phyloP scores from a whole-genome alignment of 2,329 filamentous ascomycete species.

The Pseudocercospora macadamiae region DNA sequence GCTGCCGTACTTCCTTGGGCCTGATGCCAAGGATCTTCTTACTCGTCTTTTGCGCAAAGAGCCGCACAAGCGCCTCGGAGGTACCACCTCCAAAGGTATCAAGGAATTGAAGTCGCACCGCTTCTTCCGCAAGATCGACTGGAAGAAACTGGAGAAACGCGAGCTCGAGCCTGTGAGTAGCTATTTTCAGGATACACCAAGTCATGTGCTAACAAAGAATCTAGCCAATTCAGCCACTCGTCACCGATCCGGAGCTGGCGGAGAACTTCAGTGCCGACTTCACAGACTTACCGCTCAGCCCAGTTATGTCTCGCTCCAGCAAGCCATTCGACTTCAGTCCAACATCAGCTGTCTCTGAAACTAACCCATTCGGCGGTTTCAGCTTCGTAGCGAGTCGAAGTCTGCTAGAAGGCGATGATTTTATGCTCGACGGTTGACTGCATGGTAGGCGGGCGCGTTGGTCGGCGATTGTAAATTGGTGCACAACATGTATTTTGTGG shows the following conservation, averaged over 20 bases:
- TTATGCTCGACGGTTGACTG: conserved; percentile 40
- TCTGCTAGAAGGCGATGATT: conserved; percentile 46
- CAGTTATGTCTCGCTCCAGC: conserved; percentile 53
- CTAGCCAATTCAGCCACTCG: conserved; percentile 81
- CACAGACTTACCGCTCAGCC: conserved; percentile 80
- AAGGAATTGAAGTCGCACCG: conserved; percentile 84
- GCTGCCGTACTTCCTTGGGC: conserved; percentile 85
- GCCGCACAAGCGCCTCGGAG: conserved; percentile 83
- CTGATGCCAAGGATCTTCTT: conserved; percentile 92
- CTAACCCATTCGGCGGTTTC: conserved; percentile 57
- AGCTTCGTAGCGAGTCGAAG: conserved; percentile 58
- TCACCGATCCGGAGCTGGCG: conserved; percentile 92
- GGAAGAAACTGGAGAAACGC: conserved; percentile 79
- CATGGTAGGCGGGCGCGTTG: conserved; percentile 17
- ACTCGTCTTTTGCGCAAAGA: conserved; percentile 90
- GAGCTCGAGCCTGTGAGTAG: conserved; percentile 68
- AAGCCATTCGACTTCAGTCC: conserved; percentile 27
- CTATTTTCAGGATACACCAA: background rate
- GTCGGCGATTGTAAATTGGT: background rate
- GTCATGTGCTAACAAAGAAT: conserved; percentile 12
- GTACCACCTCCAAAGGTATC: conserved; percentile 86
- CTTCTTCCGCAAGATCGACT: conserved; percentile 97
- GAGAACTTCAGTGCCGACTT: conserved; percentile 98
- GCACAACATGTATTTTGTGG: background rate
- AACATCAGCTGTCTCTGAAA: conserved; percentile 33